phyloP scores from a whole-genome alignment of 495 filamentous ascomycete genomes.

The Apodospora peruviana region DNA sequence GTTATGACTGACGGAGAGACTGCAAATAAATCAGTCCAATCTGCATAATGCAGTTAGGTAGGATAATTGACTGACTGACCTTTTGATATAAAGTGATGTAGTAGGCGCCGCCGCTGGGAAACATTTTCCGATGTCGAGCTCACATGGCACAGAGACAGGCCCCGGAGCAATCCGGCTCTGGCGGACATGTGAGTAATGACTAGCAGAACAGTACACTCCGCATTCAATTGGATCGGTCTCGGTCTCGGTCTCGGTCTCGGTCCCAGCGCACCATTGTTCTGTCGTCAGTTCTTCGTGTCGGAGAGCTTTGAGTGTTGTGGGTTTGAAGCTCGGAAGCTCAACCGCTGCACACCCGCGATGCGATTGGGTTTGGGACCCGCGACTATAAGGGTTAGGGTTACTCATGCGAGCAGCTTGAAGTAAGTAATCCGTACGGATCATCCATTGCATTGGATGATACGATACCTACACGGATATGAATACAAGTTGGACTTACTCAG shows the following conservation, averaged over 20 bases:
- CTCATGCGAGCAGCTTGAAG: too few species aligned
- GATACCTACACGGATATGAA: too few species aligned
- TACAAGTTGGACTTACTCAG: too few species aligned
- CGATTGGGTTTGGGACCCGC: background rate
- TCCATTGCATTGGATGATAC: too few species aligned
- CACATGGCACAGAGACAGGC: slow-evolving; percentile 17
- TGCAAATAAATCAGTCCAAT: too few species aligned
- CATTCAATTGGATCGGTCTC: slow-evolving; percentile 9
- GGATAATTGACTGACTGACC: too few species aligned
- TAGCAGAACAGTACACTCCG: background rate
- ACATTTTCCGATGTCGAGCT: background rate
- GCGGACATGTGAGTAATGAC: slow-evolving; percentile 15
- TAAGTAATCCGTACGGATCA: too few species aligned
- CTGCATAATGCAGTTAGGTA: too few species aligned
- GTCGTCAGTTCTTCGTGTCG: background rate
- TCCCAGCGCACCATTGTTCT: background rate
- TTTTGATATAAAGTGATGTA: slow-evolving; percentile 27
- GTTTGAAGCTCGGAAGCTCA: background rate
- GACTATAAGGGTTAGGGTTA: background rate
- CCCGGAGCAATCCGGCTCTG: slow-evolving; percentile 12
- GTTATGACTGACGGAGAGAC: background rate
- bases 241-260: background rate
- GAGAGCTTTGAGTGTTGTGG: background rate
- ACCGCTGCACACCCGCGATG: too few species aligned
- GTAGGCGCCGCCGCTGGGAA: slow-evolving; percentile 18